phyloP scores from a whole-genome alignment of 257 asterid genomes.

The Scutellaria barbata region DNA sequence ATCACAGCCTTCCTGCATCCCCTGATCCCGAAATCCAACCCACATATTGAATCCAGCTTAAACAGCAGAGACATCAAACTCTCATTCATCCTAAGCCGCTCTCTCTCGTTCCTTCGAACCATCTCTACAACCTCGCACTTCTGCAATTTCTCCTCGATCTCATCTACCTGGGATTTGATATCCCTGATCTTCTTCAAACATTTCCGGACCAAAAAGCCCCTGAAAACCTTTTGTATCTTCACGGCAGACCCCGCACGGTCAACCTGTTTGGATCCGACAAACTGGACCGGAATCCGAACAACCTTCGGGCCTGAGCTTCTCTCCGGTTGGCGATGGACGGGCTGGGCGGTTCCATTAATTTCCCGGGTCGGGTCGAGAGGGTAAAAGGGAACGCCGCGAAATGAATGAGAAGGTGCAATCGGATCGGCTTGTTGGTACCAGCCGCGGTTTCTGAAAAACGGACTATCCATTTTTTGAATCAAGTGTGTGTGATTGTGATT shows the following conservation, averaged over 20 bases:
- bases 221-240: slow-evolving; percentile 76
- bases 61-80: slow-evolving; percentile 70
- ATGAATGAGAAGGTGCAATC: slow-evolving; percentile 14
- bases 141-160: slow-evolving; percentile 53
- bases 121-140: slow-evolving; percentile 44
- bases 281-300: slow-evolving; percentile 69
- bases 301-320: slow-evolving; percentile 42
- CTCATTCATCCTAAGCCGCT: slow-evolving; percentile 71
- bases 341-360: neutral
- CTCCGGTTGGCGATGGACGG: slow-evolving; percentile 19
- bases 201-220: slow-evolving; percentile 72
- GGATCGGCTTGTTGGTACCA: slow-evolving; percentile 43
- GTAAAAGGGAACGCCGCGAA: slow-evolving; percentile 39
- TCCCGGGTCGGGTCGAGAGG: slow-evolving; percentile 20
- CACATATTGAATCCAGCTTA: slow-evolving; percentile 66
- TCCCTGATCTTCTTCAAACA: slow-evolving; percentile 55
- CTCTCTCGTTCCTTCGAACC: slow-evolving; percentile 51
- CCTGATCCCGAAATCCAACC: slow-evolving; percentile 68
- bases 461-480: slow-evolving; percentile 41
- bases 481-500: neutral
- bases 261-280: slow-evolving; percentile 39
- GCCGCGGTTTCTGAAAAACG: slow-evolving; percentile 45
- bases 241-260: slow-evolving; percentile 55
- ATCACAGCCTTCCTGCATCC: slow-evolving; percentile 69
- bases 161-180: slow-evolving; percentile 59